Conservation (phyloP, 495 filamentous ascomycete species). For the Friedmanniomyces endolithicus region DNA sequence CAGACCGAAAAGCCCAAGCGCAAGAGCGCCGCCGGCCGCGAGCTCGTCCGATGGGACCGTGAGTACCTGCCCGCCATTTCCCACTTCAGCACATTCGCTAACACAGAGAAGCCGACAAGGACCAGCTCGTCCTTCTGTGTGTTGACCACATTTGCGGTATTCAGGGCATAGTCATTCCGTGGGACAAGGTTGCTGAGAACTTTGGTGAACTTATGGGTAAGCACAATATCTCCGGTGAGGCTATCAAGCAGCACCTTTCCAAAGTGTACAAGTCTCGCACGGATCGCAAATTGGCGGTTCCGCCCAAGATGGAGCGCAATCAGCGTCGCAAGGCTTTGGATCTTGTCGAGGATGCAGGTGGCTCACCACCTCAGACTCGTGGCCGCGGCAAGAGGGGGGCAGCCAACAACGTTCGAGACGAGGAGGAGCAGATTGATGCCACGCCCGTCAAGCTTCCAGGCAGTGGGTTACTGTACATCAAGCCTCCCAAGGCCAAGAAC, state of each 20-base stretch:
- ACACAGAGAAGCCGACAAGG: constrained; percentile 11
- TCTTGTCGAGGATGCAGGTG: not conserved
- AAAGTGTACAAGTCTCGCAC: constrained; percentile 12
- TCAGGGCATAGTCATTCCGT: constrained; percentile 10
- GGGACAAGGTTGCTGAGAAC: constrained; percentile 9
- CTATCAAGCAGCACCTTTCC: constrained; percentile 19
- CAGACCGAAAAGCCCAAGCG: constrained; percentile 9
- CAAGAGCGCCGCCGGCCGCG: constrained; percentile 13
- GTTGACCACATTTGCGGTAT: constrained; percentile 9
- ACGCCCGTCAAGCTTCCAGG: not conserved
- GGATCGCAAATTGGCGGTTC: not conserved
- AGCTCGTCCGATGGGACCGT: constrained; percentile 19
- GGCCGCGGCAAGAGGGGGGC: not conserved
- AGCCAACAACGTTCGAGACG: constrained; percentile 1
- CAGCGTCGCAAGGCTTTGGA: constrained; percentile 3
- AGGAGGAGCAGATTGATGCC: not conserved
- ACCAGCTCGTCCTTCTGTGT: constrained; percentile 14
- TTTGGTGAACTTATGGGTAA: not conserved
- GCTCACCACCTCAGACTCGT: not conserved
- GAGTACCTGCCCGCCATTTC: not conserved
- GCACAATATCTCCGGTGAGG: constrained; percentile 12
- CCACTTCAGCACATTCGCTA: not conserved
- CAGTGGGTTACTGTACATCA: not conserved
- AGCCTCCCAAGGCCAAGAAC: constrained; percentile 1
- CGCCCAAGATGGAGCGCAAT: constrained; percentile 8